phyloP scores from a whole-genome alignment of 768 basidiomycete species.

The Chalciporus sphaerocephalus region DNA sequence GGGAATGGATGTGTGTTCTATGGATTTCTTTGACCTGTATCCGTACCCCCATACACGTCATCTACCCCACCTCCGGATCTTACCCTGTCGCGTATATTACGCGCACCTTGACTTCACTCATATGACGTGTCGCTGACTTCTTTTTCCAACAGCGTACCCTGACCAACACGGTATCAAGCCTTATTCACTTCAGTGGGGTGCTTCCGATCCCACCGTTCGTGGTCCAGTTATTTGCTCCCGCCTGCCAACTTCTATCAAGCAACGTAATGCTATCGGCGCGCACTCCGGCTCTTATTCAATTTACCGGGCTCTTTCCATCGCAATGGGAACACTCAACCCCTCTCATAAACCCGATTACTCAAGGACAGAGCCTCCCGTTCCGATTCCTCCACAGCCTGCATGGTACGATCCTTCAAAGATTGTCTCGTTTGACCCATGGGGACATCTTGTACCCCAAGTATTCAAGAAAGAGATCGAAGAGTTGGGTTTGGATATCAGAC shows the following conservation, averaged over 20 bases:
- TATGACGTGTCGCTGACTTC: slow-evolving; percentile 10
- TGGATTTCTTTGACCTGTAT: background rate
- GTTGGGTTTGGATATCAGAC: slow-evolving; percentile 76
- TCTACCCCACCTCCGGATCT: slow-evolving; percentile 10
- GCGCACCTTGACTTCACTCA: slow-evolving; percentile 6
- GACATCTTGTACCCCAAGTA: slow-evolving; percentile 75
- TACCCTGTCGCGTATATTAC: slow-evolving; percentile 9
- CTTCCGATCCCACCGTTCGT: slow-evolving; percentile 53
- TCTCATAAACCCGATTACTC: slow-evolving; percentile 79
- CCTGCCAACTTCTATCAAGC: slow-evolving; percentile 77
- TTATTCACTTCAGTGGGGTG: slow-evolving; percentile 79
- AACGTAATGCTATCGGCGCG: slow-evolving; percentile 90
- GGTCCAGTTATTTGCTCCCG: slow-evolving; percentile 90
- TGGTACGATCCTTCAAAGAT: slow-evolving; percentile 81
- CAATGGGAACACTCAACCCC: slow-evolving; percentile 77
- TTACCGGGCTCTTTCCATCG: slow-evolving; percentile 89
- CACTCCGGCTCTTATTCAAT: slow-evolving; percentile 93
- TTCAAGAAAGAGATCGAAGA: slow-evolving; percentile 60
- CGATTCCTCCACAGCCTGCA: slow-evolving; percentile 67
- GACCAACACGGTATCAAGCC: slow-evolving; percentile 88
- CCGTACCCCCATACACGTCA: slow-evolving; percentile 2
- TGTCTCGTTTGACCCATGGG: slow-evolving; percentile 92
- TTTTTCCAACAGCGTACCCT: slow-evolving; percentile 62
- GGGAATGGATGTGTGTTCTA: slow-evolving; percentile 1
- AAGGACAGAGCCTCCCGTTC: slow-evolving; percentile 80